Evolutionary conservation across 305 asterid genomes (phyloP).

Genomic region (Fraxinus sp.): DNA sequence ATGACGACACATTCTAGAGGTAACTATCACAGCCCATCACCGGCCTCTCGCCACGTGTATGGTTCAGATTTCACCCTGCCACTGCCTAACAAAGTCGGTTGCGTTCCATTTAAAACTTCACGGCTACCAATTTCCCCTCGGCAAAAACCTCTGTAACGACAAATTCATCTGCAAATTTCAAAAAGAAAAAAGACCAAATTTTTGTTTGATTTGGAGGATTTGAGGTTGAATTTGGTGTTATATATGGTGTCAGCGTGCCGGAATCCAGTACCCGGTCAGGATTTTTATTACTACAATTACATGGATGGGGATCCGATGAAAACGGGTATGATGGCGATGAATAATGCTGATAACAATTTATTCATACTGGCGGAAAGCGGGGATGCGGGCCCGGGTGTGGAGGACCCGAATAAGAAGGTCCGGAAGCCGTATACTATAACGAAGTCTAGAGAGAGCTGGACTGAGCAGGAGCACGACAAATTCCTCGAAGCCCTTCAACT

Average conservation of each 20-base stretch:
- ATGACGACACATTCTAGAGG: conserved; percentile 25
- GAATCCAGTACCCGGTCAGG: conserved; percentile 52
- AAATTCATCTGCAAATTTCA: neutral
- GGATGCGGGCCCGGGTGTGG: conserved; percentile 37
- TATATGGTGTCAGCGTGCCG: conserved; percentile 76
- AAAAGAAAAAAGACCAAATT: neutral
- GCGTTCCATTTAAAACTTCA: conserved; percentile 20
- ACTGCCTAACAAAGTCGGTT: conserved; percentile 37
- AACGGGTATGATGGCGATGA: conserved; percentile 32
- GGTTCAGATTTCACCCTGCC: conserved; percentile 36
- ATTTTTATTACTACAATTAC: conserved; percentile 32
- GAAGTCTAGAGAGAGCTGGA: conserved; percentile 96
- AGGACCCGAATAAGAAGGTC: conserved; percentile 70
- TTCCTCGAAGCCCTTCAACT: conserved; percentile 82
- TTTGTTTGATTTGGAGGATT: too few species aligned
- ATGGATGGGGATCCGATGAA: conserved; percentile 46
- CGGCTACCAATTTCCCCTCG: neutral
- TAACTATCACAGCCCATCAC: conserved; percentile 3
- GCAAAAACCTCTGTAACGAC: neutral
- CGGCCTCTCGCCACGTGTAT: conserved; percentile 49
- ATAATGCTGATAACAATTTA: conserved; percentile 1
- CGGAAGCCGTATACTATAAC: conserved; percentile 85
- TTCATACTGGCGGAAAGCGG: conserved; percentile 25
- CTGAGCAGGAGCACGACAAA: conserved; percentile 84
- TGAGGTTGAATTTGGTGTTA: conserved; percentile 2